These are phyloP conservation scores for Candida mattraensis DNA, from an alignment of 805 yeast species.

Conservation along the genomic window DNA sequence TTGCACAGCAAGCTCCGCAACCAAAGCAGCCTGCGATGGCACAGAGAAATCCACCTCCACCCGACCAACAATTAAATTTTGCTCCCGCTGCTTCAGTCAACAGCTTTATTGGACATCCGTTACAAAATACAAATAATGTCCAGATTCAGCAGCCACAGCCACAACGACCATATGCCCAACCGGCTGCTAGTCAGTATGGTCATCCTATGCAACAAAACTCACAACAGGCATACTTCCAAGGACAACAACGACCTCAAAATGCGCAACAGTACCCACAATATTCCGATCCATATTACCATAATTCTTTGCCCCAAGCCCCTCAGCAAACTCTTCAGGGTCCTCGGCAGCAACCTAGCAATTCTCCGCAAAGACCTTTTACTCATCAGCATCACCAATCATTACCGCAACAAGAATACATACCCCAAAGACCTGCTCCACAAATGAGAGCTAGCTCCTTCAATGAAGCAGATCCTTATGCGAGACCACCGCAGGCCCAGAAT, in stretches of 20 bases:
- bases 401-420: conserved; percentile 5
- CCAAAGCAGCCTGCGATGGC: conserved; percentile 1
- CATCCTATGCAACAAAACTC: conserved; percentile 16
- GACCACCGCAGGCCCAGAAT: too few relatives aligned
- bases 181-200: background rate
- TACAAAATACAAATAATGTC: background rate
- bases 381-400: conserved; percentile 8
- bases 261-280: background rate
- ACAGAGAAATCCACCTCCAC: background rate
- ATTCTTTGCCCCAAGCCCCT: conserved; percentile 1
- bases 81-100: background rate
- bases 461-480: background rate
- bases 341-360: conserved; percentile 4
- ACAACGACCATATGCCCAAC: conserved; percentile 2
- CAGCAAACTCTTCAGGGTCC: conserved; percentile 6
- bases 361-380: conserved; percentile 4
- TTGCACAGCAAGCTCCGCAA: conserved; percentile 6
- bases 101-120: background rate
- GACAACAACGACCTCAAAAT: background rate
- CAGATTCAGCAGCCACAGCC: background rate
- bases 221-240: background rate
- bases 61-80: background rate
- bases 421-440: conserved; percentile 4
- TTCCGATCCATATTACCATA: background rate
- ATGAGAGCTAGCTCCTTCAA: conserved; percentile 3